Base-by-base conservation (phyloP, 2,329 filamentous ascomycete genomes). In the Fusarium tricinctum region DNA sequence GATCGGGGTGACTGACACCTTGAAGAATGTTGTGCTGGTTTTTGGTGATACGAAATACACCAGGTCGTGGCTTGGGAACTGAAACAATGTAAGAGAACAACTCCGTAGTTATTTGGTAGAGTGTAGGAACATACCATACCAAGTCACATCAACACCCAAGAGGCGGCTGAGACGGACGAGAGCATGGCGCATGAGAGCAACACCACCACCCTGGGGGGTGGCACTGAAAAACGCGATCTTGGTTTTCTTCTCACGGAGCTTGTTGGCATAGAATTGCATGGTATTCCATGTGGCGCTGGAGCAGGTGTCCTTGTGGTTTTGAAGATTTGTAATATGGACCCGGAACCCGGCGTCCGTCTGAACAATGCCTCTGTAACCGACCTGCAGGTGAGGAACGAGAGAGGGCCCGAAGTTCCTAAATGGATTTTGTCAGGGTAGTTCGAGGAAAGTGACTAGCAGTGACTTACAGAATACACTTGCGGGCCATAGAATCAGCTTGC, bases 11-110 rank as follows among this genome's bases (percentile, higher is more conserved):
- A 40, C 89, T 88, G 42, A 94, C 92, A 10, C 92, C 92, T 79
- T 96, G 92, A 4, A 96, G 87, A 68, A 95, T 94, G 79, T 96
- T 96, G 86, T 96, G 92, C 71, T 94, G 91, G 69, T 91, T 94
- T 81, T 96, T 96, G 70, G 92, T 96, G 78, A 93, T 91, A 50
- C 92, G 86, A 79, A 96, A 96, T 13, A 95, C 89, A 17, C 91
- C 89, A 5, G 91, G 91, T 50, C 91, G 89, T 22, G 92, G 92
- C 77, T 93, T 93, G 8, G 92, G 92, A 2, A 95, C 92, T 38
- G 17, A 85, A 26, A 32, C 23, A 23, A 2, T 23, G 45, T 71
- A 3, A 70, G 56, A 32, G 33, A 38, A 38, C 33, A 9, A 6
- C 8, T 19, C 4, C 10, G 15, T 8, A 4, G 1, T 9, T 8